Evolutionary conservation across 768 basidiomycete genomes (phyloP), one percentile per base, ranked within the genome.

Genomic region (Crucibulum laeve): DNA sequence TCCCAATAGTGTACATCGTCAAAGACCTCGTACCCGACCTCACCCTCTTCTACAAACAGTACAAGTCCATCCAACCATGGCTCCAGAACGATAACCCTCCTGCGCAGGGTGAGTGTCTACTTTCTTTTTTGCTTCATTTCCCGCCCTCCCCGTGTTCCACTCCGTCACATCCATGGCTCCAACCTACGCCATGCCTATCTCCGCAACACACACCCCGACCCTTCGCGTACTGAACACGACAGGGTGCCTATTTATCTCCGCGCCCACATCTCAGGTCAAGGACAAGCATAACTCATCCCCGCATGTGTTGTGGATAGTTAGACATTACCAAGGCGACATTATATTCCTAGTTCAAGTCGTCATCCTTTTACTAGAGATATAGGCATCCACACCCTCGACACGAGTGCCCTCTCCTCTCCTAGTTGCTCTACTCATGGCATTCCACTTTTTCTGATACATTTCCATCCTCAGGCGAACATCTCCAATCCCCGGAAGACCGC

Each of bases 41-140:
- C 53, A 89, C 87, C 7, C 81, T 81, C 51, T 94, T 94, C 79
- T 94, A 93, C 83, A 97, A 98, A 66, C 96, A 99, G 63, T 98
- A 99, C 87, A 98, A 98, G 70, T 94, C 93, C 14, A 95, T 99
- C 65, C 84, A 99, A 64, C 95, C 95, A 4, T 98, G 84, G 74
- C 77, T 97, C 26, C 85, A 95, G 74, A 93, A 92, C 65, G 87
- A 92, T 63, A 91, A 88, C 64, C 86, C 86, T 0, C 93, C 93
- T 2, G 88, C 74, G 51, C 67, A 82, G 48, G 80, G 72, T 66
- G 38, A 15, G 58, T 46, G 2, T 17, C n/a, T 15, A 25, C 15
- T 11, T 10, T 22, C 13, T 14, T 17, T 13, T 34, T 19, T 34
- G 15, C n/a, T 24, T 38, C 3, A 26, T 42, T 25, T 5, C 22